phyloP scores from a whole-genome alignment of 305 asterid species.

The Euphrasia arctica region DNA sequence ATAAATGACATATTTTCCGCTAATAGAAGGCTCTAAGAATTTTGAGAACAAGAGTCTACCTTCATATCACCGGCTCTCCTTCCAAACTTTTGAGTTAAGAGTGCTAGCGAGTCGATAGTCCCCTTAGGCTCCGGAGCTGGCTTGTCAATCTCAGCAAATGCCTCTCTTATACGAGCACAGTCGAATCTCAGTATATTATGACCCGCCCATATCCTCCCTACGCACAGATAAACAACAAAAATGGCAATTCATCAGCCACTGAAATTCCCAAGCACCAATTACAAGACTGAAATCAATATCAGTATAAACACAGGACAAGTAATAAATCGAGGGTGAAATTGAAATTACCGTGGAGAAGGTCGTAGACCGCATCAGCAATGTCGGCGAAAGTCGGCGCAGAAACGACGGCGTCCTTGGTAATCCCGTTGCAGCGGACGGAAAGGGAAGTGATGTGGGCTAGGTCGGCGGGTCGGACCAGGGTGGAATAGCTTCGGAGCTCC shows the following conservation, averaged over 20 bases:
- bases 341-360: conserved; percentile 45
- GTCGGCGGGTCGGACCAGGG: conserved; percentile 69
- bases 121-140: conserved; percentile 95
- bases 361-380: conserved; percentile 73
- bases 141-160: conserved; percentile 71
- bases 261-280: conserved; percentile 12
- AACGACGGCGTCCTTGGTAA: conserved; percentile 55
- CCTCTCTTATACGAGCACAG: conserved; percentile 77
- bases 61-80: conserved; percentile 98
- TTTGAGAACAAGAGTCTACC: conserved; percentile 36
- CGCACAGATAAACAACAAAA: conserved; percentile 18
- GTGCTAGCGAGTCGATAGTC: conserved; percentile 67
- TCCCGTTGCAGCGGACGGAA: conserved; percentile 81
- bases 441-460: conserved; percentile 61
- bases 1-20: not conserved
- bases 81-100: conserved; percentile 75
- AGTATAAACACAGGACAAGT: not conserved
- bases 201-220: conserved; percentile 98
- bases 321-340: conserved; percentile 1
- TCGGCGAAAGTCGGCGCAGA: conserved; percentile 68
- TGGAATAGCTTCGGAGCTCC: conserved; percentile 72
- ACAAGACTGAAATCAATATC: too few species aligned
- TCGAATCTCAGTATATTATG: conserved; percentile 88
- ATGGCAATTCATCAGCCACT: conserved; percentile 5
- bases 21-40: conserved; percentile 20